phyloP scores from a whole-genome alignment of 768 basidiomycete species.

The Chlorophyllum brunneum region DNA sequence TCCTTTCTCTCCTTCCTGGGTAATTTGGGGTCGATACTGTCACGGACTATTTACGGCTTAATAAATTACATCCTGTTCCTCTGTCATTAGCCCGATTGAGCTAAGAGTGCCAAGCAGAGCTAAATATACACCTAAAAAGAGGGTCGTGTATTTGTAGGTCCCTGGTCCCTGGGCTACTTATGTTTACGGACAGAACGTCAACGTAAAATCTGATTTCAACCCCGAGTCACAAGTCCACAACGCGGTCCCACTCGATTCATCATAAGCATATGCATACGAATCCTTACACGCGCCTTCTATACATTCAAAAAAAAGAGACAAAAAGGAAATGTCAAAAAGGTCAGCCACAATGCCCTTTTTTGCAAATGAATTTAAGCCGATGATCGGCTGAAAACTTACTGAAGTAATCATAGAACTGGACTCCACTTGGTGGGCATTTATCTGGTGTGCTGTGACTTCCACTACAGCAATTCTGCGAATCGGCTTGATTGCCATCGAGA shows the following conservation, averaged over 20 bases:
- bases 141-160: no score
- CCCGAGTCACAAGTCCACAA: slow-evolving; percentile 46
- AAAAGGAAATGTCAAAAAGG: no score
- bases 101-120: no score
- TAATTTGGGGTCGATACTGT: background rate
- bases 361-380: slow-evolving; percentile 45
- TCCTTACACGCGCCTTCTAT: background rate
- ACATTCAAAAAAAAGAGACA: background rate
- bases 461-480: slow-evolving; percentile 36
- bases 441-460: slow-evolving; percentile 27
- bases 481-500: slow-evolving; percentile 27
- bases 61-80: no score
- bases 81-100: no score
- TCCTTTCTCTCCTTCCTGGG: no score
- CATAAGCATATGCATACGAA: background rate
- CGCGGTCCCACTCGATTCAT: slow-evolving; percentile 42
- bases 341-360: background rate
- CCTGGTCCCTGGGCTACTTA: background rate
- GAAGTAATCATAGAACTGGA: slow-evolving; percentile 16
- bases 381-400: slow-evolving; percentile 39
- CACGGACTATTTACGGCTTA: background rate
- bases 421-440: slow-evolving; percentile 32
- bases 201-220: slow-evolving; percentile 39
- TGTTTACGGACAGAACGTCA: slow-evolving; percentile 43
- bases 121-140: no score